phyloP scores from a whole-genome alignment of 768 basidiomycete genomes.

The Kwoniella europaea region DNA sequence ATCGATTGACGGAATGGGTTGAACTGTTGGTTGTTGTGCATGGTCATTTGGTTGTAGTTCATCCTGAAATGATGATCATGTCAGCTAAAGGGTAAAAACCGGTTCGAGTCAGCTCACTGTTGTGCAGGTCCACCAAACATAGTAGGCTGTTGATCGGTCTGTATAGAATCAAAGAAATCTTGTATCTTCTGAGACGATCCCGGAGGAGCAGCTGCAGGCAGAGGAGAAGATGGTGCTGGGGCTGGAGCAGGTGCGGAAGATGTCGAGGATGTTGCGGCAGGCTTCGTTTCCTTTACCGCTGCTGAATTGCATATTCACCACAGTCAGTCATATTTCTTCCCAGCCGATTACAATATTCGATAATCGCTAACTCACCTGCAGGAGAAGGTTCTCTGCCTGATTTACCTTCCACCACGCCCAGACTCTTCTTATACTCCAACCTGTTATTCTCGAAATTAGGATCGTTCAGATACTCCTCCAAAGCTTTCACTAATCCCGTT shows the following conservation, averaged over 20 bases:
- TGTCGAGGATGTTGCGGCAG: conserved; percentile 40
- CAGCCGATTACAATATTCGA: neutral
- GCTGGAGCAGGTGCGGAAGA: conserved; percentile 22
- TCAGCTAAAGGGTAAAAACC: too few species aligned
- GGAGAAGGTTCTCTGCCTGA: conserved; percentile 26
- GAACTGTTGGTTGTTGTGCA: conserved; percentile 64
- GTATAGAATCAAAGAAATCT: conserved; percentile 91
- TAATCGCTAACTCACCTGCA: conserved; percentile 14
- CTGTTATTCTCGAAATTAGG: conserved; percentile 96
- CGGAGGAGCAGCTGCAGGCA: conserved; percentile 43
- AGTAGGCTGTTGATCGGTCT: conserved; percentile 68
- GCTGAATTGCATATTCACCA: conserved; percentile 2
- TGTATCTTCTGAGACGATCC: conserved; percentile 62
- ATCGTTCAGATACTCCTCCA: conserved; percentile 95
- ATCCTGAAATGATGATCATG: neutral
- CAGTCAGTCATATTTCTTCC: neutral
- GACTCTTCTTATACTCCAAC: conserved; percentile 84
- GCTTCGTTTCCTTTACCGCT: conserved; percentile 16
- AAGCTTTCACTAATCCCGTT: conserved; percentile 85
- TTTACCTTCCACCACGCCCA: conserved; percentile 66
- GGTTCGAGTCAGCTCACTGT: conserved; percentile 31
- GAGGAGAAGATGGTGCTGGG: conserved; percentile 35
- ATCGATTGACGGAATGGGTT: conserved; percentile 79
- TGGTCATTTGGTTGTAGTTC: conserved; percentile 34
- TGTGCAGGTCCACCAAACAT: conserved; percentile 49